phyloP scores from a whole-genome alignment of 148 eudicot genomes.

The Talinum fruticosum region DNA sequence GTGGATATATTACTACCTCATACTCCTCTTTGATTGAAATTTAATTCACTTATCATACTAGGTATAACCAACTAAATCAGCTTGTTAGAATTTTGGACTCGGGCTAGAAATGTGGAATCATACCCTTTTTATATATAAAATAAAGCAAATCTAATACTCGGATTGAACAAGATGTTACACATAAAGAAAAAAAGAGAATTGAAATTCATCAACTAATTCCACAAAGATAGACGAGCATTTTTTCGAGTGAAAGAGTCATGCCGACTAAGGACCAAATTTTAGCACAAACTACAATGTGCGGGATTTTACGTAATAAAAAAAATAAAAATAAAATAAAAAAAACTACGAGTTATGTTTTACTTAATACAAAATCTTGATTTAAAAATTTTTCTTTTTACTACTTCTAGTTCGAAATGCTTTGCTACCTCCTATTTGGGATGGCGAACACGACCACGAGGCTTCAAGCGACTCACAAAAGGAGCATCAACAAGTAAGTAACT shows the following conservation, averaged over 20 bases:
- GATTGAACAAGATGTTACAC: not conserved
- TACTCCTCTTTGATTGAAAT: not conserved
- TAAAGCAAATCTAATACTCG: too few relatives aligned
- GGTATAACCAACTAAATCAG: not conserved
- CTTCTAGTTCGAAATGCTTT: conserved; percentile 31
- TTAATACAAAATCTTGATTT: too few relatives aligned
- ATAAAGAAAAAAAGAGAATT: not conserved
- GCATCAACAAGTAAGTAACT: too few relatives aligned
- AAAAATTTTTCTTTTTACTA: not conserved
- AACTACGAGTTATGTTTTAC: too few relatives aligned
- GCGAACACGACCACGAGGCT: conserved; percentile 78
- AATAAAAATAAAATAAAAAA: too few relatives aligned
- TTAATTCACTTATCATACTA: too few relatives aligned
- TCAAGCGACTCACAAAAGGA: conserved; percentile 61
- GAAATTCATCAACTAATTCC: not conserved
- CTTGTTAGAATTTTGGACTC: not conserved
- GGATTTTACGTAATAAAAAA: too few relatives aligned
- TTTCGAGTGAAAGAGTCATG: not conserved
- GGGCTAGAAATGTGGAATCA: not conserved
- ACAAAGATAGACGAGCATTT: not conserved
- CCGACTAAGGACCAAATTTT: not conserved
- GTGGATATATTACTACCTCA: not conserved
- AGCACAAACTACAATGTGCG: too few relatives aligned
- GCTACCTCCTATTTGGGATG: conserved; percentile 89
- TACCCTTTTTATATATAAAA: not conserved